Base-by-base conservation (phyloP, 441 rosid genomes). In the Syzygium malaccense region DNA sequence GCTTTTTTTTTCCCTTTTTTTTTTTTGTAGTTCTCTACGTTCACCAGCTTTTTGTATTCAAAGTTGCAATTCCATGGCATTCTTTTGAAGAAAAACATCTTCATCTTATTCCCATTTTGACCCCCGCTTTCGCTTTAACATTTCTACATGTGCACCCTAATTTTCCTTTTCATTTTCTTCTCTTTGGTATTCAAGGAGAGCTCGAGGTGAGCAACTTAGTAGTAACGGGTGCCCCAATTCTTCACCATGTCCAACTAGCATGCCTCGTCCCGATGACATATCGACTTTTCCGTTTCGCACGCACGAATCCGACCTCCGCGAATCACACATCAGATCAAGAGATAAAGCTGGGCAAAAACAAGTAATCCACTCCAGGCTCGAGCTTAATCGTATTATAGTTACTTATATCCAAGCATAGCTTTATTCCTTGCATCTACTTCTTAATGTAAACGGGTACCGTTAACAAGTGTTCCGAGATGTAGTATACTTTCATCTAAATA, bases 341-440 rank as follows among this genome's bases (percentile, higher is more conserved):
- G 14, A 68, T 19, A 33, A 19, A 68, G 9, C 12, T 26, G 6
- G 4, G 20, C 20, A 1, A 33, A 33, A 12, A 9, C 0, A 4
- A 33, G 1, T 8, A 4, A 32, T 32, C 14, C 48, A 68, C 11
- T 0, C 10, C 2, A 1, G 6, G 13, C 13, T 11, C 45, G 13
- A 8, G 1, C 37, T 11, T 23, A 37, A 37, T 0, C 1, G 12
- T 11, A 37, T 3, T 37, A 19, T 5, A 37, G 12, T 0, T 20
- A 3, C 79, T 23, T 33, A 19, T 20, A 19, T 68, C 14, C 15
- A 2, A 33, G 26, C 28, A 0, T 20, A 19, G 23, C 12, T 33
- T 10, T 37, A 7, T 19, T 32, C 23, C 1, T 23, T 71, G 12
- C 12, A 9, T 15, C 1, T 13, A 0, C 49, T 11, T 23, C 12